phyloP scores from a whole-genome alignment of 164 flowering plant genomes.

The Malania oleifera region DNA sequence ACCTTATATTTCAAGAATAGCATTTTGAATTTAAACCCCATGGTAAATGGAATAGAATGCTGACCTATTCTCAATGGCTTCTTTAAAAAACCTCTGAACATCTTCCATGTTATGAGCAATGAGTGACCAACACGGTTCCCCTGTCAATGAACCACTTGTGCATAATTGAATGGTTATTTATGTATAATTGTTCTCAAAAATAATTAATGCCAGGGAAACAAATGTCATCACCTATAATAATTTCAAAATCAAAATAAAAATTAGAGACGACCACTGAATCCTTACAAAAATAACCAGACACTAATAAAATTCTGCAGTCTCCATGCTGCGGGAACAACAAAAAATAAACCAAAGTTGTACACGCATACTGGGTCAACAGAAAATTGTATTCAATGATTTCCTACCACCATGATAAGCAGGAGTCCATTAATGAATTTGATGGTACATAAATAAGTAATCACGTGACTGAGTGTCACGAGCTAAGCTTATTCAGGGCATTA shows the following conservation, averaged over 20 bases:
- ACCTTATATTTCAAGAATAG: too few relatives aligned
- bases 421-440: neutral
- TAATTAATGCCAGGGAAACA: neutral
- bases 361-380: neutral
- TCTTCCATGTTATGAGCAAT: conserved; percentile 64
- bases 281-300: neutral
- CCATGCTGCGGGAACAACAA: neutral
- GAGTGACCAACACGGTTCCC: conserved; percentile 85
- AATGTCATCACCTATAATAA: neutral
- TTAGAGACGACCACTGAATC: too few relatives aligned
- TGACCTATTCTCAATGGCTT: conserved; percentile 80
- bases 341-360: neutral
- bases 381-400: neutral
- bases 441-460: too few relatives aligned
- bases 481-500: too few relatives aligned
- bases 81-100: conserved; percentile 80
- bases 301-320: conserved; percentile 1
- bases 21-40: too few relatives aligned
- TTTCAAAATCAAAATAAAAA: too few relatives aligned
- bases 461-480: too few relatives aligned
- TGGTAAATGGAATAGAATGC: conserved; percentile 1
- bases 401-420: neutral
- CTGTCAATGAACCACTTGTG: too few relatives aligned
- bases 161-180: too few relatives aligned
- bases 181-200: too few relatives aligned